These are phyloP conservation scores for Cenchrus fungigraminus DNA, from an alignment of 176 grass and related monocot genomes.

Conservation along the genomic window DNA sequence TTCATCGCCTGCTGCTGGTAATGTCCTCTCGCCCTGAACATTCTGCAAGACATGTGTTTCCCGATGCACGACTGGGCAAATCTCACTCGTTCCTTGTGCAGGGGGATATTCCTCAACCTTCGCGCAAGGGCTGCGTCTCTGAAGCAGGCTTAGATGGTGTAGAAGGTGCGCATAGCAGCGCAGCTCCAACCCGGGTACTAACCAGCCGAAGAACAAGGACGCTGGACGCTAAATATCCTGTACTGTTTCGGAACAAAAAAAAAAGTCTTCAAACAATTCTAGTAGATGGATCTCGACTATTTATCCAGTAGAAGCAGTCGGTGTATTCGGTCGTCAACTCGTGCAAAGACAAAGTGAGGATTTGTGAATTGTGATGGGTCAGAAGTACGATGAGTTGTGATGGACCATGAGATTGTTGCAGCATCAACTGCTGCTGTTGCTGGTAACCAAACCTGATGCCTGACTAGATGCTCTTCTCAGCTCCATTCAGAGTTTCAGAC, in stretches of 20 bases:
- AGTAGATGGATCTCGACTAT: neutral
- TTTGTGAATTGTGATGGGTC: neutral
- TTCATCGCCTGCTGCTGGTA: constrained; percentile 90
- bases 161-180: neutral
- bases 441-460: neutral
- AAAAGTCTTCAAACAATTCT: neutral
- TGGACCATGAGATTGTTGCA: neutral
- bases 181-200: neutral
- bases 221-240: neutral
- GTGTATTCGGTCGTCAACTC: constrained; percentile 19
- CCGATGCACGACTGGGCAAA: neutral
- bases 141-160: constrained; percentile 54
- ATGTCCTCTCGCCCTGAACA: constrained; percentile 18
- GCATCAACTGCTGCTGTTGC: neutral
- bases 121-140: constrained; percentile 72
- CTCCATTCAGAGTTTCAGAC: neutral
- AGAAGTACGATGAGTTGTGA: neutral
- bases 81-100: constrained; percentile 19
- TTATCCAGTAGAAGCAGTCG: neutral
- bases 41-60: neutral
- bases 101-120: constrained; percentile 98
- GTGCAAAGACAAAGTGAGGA: neutral
- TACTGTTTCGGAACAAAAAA: neutral
- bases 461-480: neutral
- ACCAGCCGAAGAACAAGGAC: constrained; percentile 8